Evolutionary conservation across 208 protist species (phyloP).

Genomic region (Endotrypanum monterogeii): DNA sequence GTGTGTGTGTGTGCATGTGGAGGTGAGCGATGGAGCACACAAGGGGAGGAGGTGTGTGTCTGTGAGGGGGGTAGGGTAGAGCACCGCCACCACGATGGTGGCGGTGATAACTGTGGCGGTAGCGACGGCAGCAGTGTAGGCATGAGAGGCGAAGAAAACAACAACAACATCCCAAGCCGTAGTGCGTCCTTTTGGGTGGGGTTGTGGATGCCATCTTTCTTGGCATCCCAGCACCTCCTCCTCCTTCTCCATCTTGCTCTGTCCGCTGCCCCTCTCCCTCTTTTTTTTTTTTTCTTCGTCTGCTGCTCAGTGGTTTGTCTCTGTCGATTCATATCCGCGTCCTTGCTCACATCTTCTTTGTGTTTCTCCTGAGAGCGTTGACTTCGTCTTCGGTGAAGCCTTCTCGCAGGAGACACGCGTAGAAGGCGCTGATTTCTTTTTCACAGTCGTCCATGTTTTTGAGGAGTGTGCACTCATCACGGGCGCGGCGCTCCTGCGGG

Average conservation of each 20-base stretch:
- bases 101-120: neutral
- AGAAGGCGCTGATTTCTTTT: constrained; percentile 65
- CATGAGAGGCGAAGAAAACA: neutral
- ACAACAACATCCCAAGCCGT: too few species aligned
- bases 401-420: constrained; percentile 73
- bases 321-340: neutral
- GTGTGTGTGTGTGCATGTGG: neutral
- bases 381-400: constrained; percentile 75
- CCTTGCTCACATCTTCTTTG: constrained; percentile 39
- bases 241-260: neutral
- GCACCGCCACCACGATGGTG: neutral
- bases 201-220: neutral
- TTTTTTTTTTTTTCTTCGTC: neutral
- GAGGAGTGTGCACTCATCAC: constrained; percentile 82
- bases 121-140: neutral
- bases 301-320: too few species aligned
- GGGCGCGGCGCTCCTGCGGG: constrained; percentile 58
- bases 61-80: neutral
- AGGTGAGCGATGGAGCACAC: neutral
- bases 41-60: neutral
- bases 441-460: constrained; percentile 70
- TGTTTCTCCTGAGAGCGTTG: constrained; percentile 43
- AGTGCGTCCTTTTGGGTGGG: neutral
- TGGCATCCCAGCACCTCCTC: neutral
- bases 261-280: neutral